phyloP scores from a whole-genome alignment of 106 monocot species.

The Phalaenopsis equestris region DNA sequence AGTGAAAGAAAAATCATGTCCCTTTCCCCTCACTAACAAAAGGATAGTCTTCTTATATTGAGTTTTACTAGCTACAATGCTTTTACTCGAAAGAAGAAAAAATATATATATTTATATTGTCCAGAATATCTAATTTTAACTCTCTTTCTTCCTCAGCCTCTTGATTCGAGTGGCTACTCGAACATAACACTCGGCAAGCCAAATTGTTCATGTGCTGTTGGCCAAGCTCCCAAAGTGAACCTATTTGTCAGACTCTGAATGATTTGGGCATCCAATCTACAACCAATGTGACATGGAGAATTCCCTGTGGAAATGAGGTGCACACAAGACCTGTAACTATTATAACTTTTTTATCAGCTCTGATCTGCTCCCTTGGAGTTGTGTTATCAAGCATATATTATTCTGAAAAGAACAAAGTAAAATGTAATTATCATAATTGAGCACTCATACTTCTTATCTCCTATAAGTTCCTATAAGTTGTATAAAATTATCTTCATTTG shows the following conservation, averaged over 20 bases:
- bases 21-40: too few relatives aligned
- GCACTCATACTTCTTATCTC: not conserved
- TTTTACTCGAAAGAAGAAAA: too few relatives aligned
- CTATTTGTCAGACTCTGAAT: not conserved
- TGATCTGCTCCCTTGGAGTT: constrained; percentile 35
- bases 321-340: constrained; percentile 37
- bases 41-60: too few relatives aligned
- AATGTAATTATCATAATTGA: not conserved
- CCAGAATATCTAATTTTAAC: too few relatives aligned
- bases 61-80: too few relatives aligned
- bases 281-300: constrained; percentile 24
- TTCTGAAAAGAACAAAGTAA: not conserved
- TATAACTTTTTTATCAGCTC: constrained; percentile 43
- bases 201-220: constrained; percentile 22
- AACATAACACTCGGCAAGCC: constrained; percentile 28
- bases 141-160: constrained; percentile 22
- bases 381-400: constrained; percentile 29
- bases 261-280: not conserved
- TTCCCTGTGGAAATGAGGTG: constrained; percentile 52
- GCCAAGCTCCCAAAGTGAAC: not conserved
- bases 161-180: constrained; percentile 38
- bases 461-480: too few relatives aligned
- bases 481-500: too few relatives aligned
- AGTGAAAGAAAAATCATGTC: too few relatives aligned
- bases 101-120: too few relatives aligned